Evolutionary conservation across 345 rosid genomes (phyloP), one percentile per base, ranked within the genome.

Genomic region (Theobroma cacao): DNA sequence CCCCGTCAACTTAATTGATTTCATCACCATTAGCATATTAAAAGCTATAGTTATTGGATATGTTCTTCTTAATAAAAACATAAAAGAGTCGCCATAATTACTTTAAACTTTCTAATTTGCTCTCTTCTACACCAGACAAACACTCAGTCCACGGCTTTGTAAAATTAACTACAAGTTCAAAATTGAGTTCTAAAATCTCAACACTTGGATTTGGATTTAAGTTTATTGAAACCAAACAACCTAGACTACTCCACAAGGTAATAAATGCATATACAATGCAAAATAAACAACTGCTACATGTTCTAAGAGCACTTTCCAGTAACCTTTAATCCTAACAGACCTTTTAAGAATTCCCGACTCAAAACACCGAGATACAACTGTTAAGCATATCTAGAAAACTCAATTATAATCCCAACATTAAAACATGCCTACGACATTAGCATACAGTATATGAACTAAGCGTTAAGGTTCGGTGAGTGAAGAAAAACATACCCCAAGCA

Each of bases 401-500:
- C 31, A 64, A 64, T 20, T 36, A 36, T 36, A 64, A 64, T 34
- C 24, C 69, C 47, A 31, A n/a, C 26, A 72, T 63, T 1, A 34
- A 33, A 80, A 69, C 9, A 58, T 24, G 30, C 28, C 64, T 28
- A 73, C 48, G 8, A 52, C 4, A 20, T 26, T 43, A 68, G 8
- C 3, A 47, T 17, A 30, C 38, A 30, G 12, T 17, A 20, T 36
- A 34, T 5, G 5, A 3, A 13, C 20, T 3, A 5, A 43, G n/a
- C 18, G n/a, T 2, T 40, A 24, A 34, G 40, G 13, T 4, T 76
- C 7, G 1, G 33, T 7, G 11, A n/a, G 24, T 13, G 64, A 45
- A 33, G 41, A 15, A 62, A 79, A 28, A 26, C 83, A 72, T 87
- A 95, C 99, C 99, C 98, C 98, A 93, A 78, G 98, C 99, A 77